These are phyloP conservation scores for Xerophyta viscosa DNA, from an alignment of 106 monocot genomes.

Conservation along the genomic window DNA sequence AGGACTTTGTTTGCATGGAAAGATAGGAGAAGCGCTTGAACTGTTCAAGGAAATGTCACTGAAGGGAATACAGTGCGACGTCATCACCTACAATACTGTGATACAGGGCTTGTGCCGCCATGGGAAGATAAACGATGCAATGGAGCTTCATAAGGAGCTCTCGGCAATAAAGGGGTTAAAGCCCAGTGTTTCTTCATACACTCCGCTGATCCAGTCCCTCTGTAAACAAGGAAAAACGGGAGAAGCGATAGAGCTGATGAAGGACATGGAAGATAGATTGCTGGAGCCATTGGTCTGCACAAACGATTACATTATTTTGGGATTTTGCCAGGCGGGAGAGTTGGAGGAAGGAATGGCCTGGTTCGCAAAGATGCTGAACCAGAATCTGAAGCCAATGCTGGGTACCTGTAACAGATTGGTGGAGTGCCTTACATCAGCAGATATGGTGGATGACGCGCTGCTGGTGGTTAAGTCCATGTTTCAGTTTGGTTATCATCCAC, in stretches of 20 bases:
- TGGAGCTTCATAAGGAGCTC: slow-evolving; percentile 20
- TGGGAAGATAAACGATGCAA: slow-evolving; percentile 23
- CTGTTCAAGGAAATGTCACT: slow-evolving; percentile 30
- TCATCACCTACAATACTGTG: slow-evolving; percentile 47
- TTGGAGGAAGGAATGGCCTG: slow-evolving; percentile 37
- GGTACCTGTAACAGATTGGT: slow-evolving; percentile 29
- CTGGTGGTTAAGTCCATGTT: slow-evolving; percentile 35
- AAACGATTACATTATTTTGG: slow-evolving; percentile 36
- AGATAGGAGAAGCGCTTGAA: slow-evolving; percentile 24
- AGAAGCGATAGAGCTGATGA: slow-evolving; percentile 33
- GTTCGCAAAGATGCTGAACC: slow-evolving; percentile 36
- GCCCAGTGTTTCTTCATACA: slow-evolving; percentile 41
- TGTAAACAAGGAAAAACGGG: slow-evolving; percentile 29
- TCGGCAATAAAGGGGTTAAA: slow-evolving; percentile 17
- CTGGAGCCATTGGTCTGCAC: slow-evolving; percentile 33
- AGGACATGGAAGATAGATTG: slow-evolving; percentile 27
- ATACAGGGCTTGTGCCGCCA: slow-evolving; percentile 47
- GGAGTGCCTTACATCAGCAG: slow-evolving; percentile 19
- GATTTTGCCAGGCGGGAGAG: slow-evolving; percentile 32
- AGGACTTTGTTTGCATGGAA: slow-evolving; percentile 34
- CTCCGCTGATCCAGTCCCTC: slow-evolving; percentile 29
- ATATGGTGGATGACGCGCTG: slow-evolving; percentile 28
- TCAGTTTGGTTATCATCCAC: slow-evolving; percentile 30
- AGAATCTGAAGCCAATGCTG: slow-evolving; percentile 25
- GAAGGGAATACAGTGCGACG: slow-evolving; percentile 29